These are phyloP conservation scores for Hypericum androsaemum DNA, from an alignment of 345 rosid species.

Conservation along the genomic window DNA sequence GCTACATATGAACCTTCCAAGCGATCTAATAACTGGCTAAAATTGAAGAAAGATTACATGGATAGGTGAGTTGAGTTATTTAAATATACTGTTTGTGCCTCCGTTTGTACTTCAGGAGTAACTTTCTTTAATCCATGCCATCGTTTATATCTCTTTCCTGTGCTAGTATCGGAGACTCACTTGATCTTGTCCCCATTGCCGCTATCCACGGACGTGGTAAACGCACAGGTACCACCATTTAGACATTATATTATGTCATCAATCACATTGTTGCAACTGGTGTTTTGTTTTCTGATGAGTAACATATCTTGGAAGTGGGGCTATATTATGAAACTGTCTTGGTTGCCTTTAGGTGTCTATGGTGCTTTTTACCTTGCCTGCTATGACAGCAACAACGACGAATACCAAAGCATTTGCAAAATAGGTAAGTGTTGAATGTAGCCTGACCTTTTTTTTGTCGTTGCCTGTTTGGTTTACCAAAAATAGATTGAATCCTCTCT, in stretches of 20 bases:
- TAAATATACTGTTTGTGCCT: not conserved
- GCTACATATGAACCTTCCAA: slow-evolving; percentile 98
- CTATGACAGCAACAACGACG: slow-evolving; percentile 68
- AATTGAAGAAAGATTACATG: slow-evolving; percentile 93
- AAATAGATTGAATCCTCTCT: not conserved
- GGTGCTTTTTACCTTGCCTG: slow-evolving; percentile 95
- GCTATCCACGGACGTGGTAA: slow-evolving; percentile 97
- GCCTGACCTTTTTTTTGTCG: slow-evolving; percentile 5
- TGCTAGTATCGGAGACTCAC: slow-evolving; percentile 71
- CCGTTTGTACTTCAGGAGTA: not conserved
- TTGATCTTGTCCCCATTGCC: slow-evolving; percentile 93
- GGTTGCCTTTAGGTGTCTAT: slow-evolving; percentile 51
- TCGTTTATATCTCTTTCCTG: slow-evolving; percentile 3
- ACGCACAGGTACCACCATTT: slow-evolving; percentile 48
- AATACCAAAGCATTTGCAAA: slow-evolving; percentile 90
- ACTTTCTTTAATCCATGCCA: not conserved
- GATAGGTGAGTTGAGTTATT: slow-evolving; percentile 39
- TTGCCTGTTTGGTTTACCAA: not conserved
- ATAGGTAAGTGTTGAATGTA: slow-evolving; percentile 43
- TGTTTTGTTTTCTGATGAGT: too few species aligned
- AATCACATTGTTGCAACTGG: too few species aligned
- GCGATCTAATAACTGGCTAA: slow-evolving; percentile 86
- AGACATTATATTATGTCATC: too few species aligned
- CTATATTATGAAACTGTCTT: slow-evolving; percentile 2
- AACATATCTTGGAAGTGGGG: too few species aligned